Evolutionary conservation across 148 eudicot species (phyloP), one percentile per base, ranked within the genome.

Genomic region (Camellia sinensis): DNA sequence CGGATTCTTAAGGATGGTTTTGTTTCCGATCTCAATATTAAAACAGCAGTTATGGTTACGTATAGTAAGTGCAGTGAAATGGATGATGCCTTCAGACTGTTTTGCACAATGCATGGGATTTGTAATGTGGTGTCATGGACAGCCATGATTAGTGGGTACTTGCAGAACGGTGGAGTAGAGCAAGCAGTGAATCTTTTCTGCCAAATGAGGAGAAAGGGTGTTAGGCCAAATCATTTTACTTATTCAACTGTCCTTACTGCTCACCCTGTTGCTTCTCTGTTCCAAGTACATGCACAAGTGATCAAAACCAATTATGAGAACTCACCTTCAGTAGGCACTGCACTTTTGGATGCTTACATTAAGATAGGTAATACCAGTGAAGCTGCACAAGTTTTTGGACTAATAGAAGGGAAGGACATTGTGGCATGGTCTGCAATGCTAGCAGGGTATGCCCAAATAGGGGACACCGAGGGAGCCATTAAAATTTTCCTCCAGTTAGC

Each of bases 401-500:
- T 70, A 15, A 86, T 95, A 57, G 81, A 82, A 44, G 86, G 86
- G 78, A 95, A 93, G 82, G 99, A 95, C 74, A 83, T 91, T 79
- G 91, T 95, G 76, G 86, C 97, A 68, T 95, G 99, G 99, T 92
- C 99, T 79, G 99, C 97, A 46, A 95, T 95, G 96, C 75, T 95
- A 81, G 84, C 93, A 67, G 99, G 97, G 37, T 88, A 85, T 91
- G 93, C 97, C 54, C 97, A 90, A 83, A 67, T 75, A 67, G 99
- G 91, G 74, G 90, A 95, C 65, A 83, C 85, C 2, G 92, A 92
- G 48, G 87, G 92, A 68, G 99, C 97, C 21, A 83, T 90, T 50
- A 79, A 71, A n/a, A n/a, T 89, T 56, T 95, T 88, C 80, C 67
- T 83, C 5, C 83, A 86, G 81, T 74, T 93, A 83, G 73, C 85